phyloP scores from a whole-genome alignment of 1,284 basidiomycete genomes.

The Tremellales sp. region DNA sequence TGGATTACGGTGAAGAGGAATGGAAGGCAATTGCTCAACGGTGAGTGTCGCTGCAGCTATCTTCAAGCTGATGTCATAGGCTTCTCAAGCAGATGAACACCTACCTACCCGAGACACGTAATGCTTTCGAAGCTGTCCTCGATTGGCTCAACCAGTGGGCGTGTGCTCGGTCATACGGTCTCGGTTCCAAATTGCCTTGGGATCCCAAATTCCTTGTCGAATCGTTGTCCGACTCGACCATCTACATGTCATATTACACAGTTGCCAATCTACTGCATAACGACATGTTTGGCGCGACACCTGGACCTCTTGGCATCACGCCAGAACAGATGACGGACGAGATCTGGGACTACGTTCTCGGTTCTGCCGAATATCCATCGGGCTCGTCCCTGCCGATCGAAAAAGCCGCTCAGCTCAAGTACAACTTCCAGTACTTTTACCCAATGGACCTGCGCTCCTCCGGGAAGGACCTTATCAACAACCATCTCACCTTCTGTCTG shows the following conservation, averaged over 20 bases:
- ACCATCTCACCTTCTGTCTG: constrained; percentile 91
- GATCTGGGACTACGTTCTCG: constrained; percentile 92
- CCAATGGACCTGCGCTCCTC: constrained; percentile 97
- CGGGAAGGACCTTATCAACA: constrained; percentile 97
- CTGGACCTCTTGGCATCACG: constrained; percentile 79
- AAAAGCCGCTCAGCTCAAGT: constrained; percentile 78
- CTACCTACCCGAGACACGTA: constrained; percentile 81
- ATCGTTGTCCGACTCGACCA: constrained; percentile 93
- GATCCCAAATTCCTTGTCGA: constrained; percentile 96
- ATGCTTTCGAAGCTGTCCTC: constrained; percentile 86
- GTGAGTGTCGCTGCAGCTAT: constrained; percentile 51
- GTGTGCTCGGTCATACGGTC: constrained; percentile 92
- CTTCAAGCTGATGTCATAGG: constrained; percentile 48
- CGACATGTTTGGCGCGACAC: constrained; percentile 70
- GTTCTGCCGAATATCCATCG: constrained; percentile 69
- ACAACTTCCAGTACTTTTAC: constrained; percentile 96
- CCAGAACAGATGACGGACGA: constrained; percentile 94
- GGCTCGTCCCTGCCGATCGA: constrained; percentile 61
- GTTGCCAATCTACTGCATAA: constrained; percentile 82
- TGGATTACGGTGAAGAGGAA: constrained; percentile 88
- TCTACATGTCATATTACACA: constrained; percentile 99
- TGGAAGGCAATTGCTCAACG: constrained; percentile 86
- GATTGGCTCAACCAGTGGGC: constrained; percentile 99
- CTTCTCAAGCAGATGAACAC: constrained; percentile 83
- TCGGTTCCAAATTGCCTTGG: constrained; percentile 96